Evolutionary conservation across 1,284 basidiomycete genomes (phyloP).

Genomic region (Sparassis latifolia): DNA sequence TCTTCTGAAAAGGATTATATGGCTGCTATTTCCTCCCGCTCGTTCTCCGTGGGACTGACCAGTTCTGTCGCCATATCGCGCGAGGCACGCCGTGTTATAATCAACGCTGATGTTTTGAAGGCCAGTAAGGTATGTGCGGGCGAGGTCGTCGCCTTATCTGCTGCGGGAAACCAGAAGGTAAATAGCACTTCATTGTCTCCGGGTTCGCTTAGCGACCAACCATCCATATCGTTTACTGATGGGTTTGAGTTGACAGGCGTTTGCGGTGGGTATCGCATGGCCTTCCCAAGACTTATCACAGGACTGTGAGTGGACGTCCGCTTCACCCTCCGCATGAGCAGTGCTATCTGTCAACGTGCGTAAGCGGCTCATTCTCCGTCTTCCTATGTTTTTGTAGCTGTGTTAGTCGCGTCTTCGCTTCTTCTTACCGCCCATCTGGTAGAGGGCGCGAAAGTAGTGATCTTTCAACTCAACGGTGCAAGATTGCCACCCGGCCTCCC

Average conservation of each 20-base stretch:
- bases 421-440: constrained; percentile 52
- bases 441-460: constrained; percentile 37
- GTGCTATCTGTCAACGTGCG: constrained; percentile 4
- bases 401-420: constrained; percentile 48
- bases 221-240: constrained; percentile 6
- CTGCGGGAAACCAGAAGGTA: constrained; percentile 24
- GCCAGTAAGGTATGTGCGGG: constrained; percentile 59
- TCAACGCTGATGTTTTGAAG: constrained; percentile 63
- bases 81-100: constrained; percentile 54
- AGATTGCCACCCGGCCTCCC: constrained; percentile 32
- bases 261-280: constrained; percentile 67
- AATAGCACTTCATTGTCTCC: constrained; percentile 2
- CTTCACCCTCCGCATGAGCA: constrained; percentile 3
- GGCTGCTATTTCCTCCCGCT: constrained; percentile 34
- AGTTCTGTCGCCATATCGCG: constrained; percentile 39
- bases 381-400: constrained; percentile 30
- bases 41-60: constrained; percentile 37
- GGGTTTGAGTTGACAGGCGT: constrained; percentile 31
- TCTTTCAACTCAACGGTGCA: constrained; percentile 23
- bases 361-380: constrained; percentile 4
- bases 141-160: constrained; percentile 57
- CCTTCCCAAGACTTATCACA: constrained; percentile 53
- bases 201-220: constrained; percentile 9
- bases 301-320: constrained; percentile 37
- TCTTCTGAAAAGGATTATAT: constrained; percentile 12